Base-by-base conservation (phyloP, 495 filamentous ascomycete species). In the Hypomontagnella submonticulosa region DNA sequence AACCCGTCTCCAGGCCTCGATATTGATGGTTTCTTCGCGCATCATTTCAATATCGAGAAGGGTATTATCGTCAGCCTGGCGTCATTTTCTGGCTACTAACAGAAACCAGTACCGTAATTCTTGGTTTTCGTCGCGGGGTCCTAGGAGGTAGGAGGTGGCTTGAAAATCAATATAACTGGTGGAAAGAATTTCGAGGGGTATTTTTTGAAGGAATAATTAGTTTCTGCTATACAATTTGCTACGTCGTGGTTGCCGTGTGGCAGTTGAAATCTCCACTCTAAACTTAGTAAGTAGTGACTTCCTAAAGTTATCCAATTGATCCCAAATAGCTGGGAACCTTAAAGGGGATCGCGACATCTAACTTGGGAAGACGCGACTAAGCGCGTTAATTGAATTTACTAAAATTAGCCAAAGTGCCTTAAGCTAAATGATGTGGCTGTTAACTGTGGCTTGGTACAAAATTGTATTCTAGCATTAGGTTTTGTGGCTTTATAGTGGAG, bases 311-410 rank as follows among this genome's bases (percentile, higher is more conserved):
- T 27, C 23, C 23, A 27, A 27, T 27, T 27, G 23, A 27, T 27
- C 23, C 23, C 23, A 27, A 6, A 27, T 27, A 27, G 23, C 23
- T 27, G 23, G 23, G 6, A 27, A 27, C 23, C 23, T 27, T 27
- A 27, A 27, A 27, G 23, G 23, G 23, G 3, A 3, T 27, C 23
- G 23, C 23, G 23, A 6, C 6, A 27, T 6, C 23, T 27, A 41
- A 43, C n/a, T 20, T 41, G 66, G 33, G 57, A 58, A 4, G 9
- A 48, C 61, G 56, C 57, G 61, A 54, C 46, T 53, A 12, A 62
- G 62, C 67, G 67, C 67, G 67, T 70, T 62, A 70, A 70, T 70
- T 70, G 57, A 62, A 56, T 36, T 61, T 60, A 47, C 19, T 47
- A 20, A 7, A 49, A 38, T 38, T 61, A 34, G 53, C 50, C 34